These are phyloP conservation scores for Xerocomellus chrysenteron DNA, from an alignment of 768 basidiomycete species.

Conservation along the genomic window DNA sequence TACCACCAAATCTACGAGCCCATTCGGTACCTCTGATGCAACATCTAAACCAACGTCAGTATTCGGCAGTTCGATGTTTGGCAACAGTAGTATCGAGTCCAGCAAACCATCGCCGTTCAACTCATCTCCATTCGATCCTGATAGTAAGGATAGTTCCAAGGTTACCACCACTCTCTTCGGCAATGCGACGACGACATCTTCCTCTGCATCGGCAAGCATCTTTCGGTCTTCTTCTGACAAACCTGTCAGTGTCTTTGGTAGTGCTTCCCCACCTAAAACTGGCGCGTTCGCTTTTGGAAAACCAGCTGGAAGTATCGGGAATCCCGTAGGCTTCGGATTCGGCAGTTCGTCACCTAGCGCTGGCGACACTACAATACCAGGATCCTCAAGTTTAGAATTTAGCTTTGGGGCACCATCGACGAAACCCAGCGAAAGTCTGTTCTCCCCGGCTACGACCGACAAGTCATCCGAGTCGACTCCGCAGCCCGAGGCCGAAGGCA, in stretches of 20 bases:
- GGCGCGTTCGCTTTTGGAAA: slow-evolving; percentile 31
- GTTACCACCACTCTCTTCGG: slow-evolving; percentile 20
- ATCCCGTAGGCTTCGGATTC: slow-evolving; percentile 62
- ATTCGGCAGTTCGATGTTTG: slow-evolving; percentile 29
- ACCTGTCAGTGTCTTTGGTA: slow-evolving; percentile 30
- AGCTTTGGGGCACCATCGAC: slow-evolving; percentile 21
- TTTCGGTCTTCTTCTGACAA: slow-evolving; percentile 26
- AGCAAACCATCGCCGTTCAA: slow-evolving; percentile 13
- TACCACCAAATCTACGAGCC: slow-evolving; percentile 15
- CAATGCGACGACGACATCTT: slow-evolving; percentile 7
- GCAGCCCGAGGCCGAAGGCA: slow-evolving; percentile 25
- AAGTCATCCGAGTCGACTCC: slow-evolving; percentile 31
- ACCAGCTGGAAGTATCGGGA: slow-evolving; percentile 52
- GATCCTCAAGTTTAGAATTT: slow-evolving; percentile 19
- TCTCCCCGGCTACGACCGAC: slow-evolving; percentile 30
- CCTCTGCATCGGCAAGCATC: slow-evolving; percentile 14
- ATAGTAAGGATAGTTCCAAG: slow-evolving; percentile 17
- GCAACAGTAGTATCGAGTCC: slow-evolving; percentile 16
- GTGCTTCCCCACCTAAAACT: slow-evolving; percentile 26
- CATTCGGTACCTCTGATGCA: slow-evolving; percentile 22
- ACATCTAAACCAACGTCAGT: slow-evolving; percentile 22
- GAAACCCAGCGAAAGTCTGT: slow-evolving; percentile 25
- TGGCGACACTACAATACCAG: slow-evolving; percentile 17
- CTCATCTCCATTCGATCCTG: not conserved
- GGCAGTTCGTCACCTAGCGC: slow-evolving; percentile 21